Base-by-base conservation (phyloP, 345 rosid genomes). In the Microcos paniculata region DNA sequence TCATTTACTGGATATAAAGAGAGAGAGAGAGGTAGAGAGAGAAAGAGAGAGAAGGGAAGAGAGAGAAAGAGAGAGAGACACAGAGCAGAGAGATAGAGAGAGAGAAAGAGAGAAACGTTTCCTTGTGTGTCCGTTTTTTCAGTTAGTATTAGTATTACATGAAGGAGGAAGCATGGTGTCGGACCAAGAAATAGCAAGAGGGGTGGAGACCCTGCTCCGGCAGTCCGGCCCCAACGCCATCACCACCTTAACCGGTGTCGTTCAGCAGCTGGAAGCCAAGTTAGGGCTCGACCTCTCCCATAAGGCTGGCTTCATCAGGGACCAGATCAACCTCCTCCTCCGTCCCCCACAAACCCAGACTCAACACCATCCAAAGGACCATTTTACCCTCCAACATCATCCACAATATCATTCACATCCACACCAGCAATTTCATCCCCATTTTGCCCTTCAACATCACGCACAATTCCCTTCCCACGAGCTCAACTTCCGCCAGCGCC, bases 141-240 rank as follows among this genome's bases (percentile, higher is more conserved):
- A 43, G 86, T 87, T 87, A 76, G 65, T 62, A 21, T 87, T 87
- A 76, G 65, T 62, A 21, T 77, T 77, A 65, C 70, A 74, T 76
- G 78, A 81, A 79, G 83, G 78, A 80, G 48, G 64, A 82, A 78
- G 72, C 77, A 89, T 89, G 94, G 91, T 88, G 87, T 81, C 96
- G 75, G 92, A 95, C 92, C 94, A 89, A 83, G 96, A 94, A 63
- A 84, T 92, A 87, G 97, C 94, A 31, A 87, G 82, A 81, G 92
- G 90, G 40, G 85, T 94, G 35, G 97, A 94, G 91, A 86, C 82
- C 40, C 82, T 94, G 83, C 92, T 94, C 79, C 88, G 97, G 61
- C 95, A 90, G 68, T 83, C 92, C 1, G 92, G 85, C 83, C 97
- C 90, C 0, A 88, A 71, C 87, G 43, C 88, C 65, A 79, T 89